Evolutionary conservation across 306 rosid genomes (phyloP), one percentile per base, ranked within the genome.

Genomic region (Myrica gale): DNA sequence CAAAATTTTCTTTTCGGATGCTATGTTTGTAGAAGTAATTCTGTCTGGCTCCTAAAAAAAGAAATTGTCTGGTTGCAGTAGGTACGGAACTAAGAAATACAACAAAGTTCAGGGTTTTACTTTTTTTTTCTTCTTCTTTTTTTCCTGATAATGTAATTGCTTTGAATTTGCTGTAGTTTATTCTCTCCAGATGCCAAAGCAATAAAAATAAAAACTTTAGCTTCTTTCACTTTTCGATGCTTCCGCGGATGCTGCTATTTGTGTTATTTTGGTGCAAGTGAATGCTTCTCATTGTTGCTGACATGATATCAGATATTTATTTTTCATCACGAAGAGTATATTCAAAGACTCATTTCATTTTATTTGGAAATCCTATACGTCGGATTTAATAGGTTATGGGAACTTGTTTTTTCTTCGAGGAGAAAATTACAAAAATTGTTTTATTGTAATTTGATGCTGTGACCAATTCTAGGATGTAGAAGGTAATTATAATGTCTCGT

Each of bases 401-500:
- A 15, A 2, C 53, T 48, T 48, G 37, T 32, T 48, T 48, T 15
- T 48, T 48, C 53, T 48, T 48, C 53, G 53, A 32, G 37, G 37
- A 32, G 37, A 3, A 48, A 48, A 48, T 48, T 15, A 48, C 5
- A 48, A 5, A 48, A 48, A 48, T 32, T 32, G 13, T 9, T 3
- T 2, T 11, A 15, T 5, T 9, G 13, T 56, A 42, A 19, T 47
- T 9, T 21, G 15, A 13, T 5, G 5, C 50, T 9, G 23, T 54
- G 58, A 44, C 13, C 65, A 32, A 44, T 45, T 73, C 68, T 41
- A 19, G 68, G 37, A 50, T 23, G 17, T 52, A 17, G 62, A 56
- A 53, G 70, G 80, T n/a, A 69, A 54, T 15, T 44, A 45, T 58
- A 63, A 71, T 68, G 45, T 48, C 19, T 74, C 44, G 44, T 65